Percentiles rank a stretch among this genome's conserved stretches.
phyloP scores from a whole-genome alignment of 331 rosid genomes.

The Arachis monticola region DNA sequence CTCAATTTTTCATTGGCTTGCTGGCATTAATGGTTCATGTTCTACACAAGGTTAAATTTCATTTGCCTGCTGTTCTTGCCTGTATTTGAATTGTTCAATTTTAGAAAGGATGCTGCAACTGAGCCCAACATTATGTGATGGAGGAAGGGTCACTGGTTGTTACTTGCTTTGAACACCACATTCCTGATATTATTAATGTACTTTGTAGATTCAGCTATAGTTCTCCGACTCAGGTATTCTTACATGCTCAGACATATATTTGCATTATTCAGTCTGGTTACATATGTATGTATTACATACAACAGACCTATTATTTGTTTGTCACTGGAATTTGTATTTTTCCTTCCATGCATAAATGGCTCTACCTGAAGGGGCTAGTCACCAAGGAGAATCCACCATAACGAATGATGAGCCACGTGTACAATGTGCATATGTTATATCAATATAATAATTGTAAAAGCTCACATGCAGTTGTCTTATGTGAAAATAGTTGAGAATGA shows the following conservation, averaged over 20 bases:
- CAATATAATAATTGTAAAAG: too few species aligned
- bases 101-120: conserved; percentile 10
- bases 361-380: conserved; percentile 5
- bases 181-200: conserved; percentile 35
- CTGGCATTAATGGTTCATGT: conserved; percentile 26
- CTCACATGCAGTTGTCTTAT: too few species aligned
- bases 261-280: conserved; percentile 39
- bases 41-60: conserved; percentile 32
- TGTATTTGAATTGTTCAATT: neutral
- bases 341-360: neutral
- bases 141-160: conserved; percentile 39
- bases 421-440: too few species aligned
- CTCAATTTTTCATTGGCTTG: conserved; percentile 26
- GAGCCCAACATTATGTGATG: neutral
- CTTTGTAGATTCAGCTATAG: conserved; percentile 38
- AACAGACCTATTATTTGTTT: conserved; percentile 32
- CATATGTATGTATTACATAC: conserved; percentile 40
- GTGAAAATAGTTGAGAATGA: too few species aligned
- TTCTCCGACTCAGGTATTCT: conserved; percentile 37
- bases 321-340: conserved; percentile 30
- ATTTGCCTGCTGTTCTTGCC: conserved; percentile 19
- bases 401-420: too few species aligned
- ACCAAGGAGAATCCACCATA: neutral
- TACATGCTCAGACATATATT: conserved; percentile 40
- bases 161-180: conserved; percentile 26